Evolutionary conservation across 352 stramenopile species (phyloP), one percentile per base, ranked within the genome.

Genomic region (Phytophthora pseudosyringae): DNA sequence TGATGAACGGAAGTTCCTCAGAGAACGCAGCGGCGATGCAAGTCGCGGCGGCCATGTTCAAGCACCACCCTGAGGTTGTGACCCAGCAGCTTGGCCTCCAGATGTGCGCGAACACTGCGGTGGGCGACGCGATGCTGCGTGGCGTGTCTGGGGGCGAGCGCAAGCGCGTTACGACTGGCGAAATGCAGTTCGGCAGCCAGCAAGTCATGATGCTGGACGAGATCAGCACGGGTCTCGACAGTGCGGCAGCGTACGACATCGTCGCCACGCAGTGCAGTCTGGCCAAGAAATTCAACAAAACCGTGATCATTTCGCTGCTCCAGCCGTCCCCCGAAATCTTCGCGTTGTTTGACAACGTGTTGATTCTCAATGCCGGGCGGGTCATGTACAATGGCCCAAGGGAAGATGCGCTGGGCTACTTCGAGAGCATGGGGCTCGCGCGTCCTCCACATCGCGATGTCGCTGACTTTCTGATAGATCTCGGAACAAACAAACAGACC

Each of bases 141-240:
- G 83, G 83, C 6, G 71, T 92, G 3, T 90, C 73, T 13, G 90
- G 91, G 28, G 91, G 91, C 15, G 88, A 98, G 62, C 21, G 21
- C 21, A 21, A 21, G 21, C 21, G 21, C 21, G 21, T 21, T 21
- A 21, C 21, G 21, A 21, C 60, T 13, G 82, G 80, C 12, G 89
- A 89, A 48, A 91, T 96, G 64, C 59, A 96, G 38, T 85, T 93
- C 46, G 74, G 76, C 29, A 68, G 69, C 29, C 71, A 83, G 55
- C 80, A 78, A 44, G 82, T 98, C 5, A 59, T 90, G 41, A 85
- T 94, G 52, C 84, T 88, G 69, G 94, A 98, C 73, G 88, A 97
- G 73, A 97, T 98, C 66, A 94, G 79, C 53, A 98, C 92, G 7
- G 95, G 94, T 1, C 81, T 98, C n/a, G 94, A 98, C 79, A 85